Evolutionary conservation across 139 green algal genomes (phyloP), one percentile per base, ranked within the genome.

Genomic region (Zygnema circumcarinatum): DNA sequence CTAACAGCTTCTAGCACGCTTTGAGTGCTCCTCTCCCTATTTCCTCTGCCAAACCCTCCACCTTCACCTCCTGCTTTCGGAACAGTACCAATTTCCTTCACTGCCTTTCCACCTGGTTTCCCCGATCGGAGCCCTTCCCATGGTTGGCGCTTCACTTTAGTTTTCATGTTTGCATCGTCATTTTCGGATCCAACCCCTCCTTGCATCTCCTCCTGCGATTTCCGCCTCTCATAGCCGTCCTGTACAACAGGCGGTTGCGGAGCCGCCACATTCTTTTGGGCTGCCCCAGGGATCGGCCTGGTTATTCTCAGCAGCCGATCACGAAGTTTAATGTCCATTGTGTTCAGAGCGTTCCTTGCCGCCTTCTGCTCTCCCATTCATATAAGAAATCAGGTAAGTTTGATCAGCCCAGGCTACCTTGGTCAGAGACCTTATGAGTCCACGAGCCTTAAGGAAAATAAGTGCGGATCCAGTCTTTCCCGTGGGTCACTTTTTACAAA

Each of bases 351-450:
- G 29, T 22, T 35, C 11, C 25, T 84, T 36, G 76, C 76, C 20
- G 76, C 76, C 39, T 84, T 62, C 76, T 84, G 76, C 52, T 41
- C 35, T 11, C 35, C 3, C 35, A 78, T 78, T 41, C 11, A 38
- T 52, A 78, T 78, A 78, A 78, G 35, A 62, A 62, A 16, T 7
- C 47, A 62, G 16, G 47, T 25, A 62, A 62, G 7, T 62, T 16
- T 25, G 16, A 62, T 62, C 16, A 25, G 7, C 47, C 7, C 47
- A 62, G 11, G 7, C 16, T 39, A 38, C 7, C 16, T 39, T 39
- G 7, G 69, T 22, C 7, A 78, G 69, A 52, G 35, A 78, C 3
- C 11, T 25, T n/a, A 11, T 16, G 16, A 78, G 7, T 16, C 36
- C 35, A 39, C 11, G 69, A 78, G 11, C 69, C 36, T 16, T 38